Evolutionary conservation across 805 yeast species (phyloP), one percentile per base, ranked within the genome.

Genomic region (Lipomyces sp.): DNA sequence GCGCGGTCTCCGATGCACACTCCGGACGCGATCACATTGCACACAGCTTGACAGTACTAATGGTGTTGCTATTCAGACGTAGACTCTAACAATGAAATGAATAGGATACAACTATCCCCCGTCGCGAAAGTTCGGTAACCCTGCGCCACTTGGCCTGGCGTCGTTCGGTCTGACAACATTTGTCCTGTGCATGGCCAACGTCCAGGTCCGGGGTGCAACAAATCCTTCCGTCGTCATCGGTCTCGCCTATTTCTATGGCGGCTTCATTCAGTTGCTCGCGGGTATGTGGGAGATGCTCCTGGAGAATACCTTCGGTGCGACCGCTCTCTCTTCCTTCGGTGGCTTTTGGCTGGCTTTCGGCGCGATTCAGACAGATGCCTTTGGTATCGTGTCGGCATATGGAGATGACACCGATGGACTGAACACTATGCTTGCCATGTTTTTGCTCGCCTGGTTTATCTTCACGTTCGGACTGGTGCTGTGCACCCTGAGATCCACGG

Each of bases 271-370:
- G 67, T 61, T 81, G 22, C 65, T 77, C 29, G 84, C 84, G 16
- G 86, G 86, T 22, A 71, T 80, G 68, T 81, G 83, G 84, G 85
- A 81, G 64, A 71, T 80, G 57, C 78, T 79, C 2, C 63, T 77
- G 39, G 85, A 80, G 47, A 82, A 82, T 67, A 78, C 84, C 19
- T 82, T 82, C 68, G 86, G 83, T 69, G 83, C 80, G 50, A 75
- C 82, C 11, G 84, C 85, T 2, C 70, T 82, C 47, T 64, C 77
- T 40, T 77, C 83, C 3, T 82, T 73, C 59, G 89, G 89, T 44
- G 84, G 82, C 2, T 84, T 83, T 66, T 83, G 89, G 89, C 63
- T 82, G 61, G 68, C 82, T 21, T 84, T 68, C 61, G 83, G 79
- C 29, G 82, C 86, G 1, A 74, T 84, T 39, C 66, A 76, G 55